Percentiles rank a stretch among this genome's conserved stretches.
phyloP scores from a whole-genome alignment of 2,329 filamentous ascomycete species.

The Pseudofabraea citricarpa region DNA sequence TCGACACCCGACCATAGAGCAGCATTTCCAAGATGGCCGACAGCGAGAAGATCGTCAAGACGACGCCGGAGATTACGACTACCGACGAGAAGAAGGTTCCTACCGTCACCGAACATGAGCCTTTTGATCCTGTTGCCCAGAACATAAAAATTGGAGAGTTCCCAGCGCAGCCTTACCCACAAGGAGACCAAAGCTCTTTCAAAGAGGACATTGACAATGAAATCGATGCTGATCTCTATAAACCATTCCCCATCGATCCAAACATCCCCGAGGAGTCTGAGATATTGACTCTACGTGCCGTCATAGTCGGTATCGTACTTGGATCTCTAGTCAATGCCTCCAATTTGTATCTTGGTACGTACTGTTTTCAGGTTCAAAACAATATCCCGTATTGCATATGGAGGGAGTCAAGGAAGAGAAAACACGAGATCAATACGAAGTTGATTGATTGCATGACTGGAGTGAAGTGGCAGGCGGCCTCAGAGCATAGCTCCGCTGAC shows the following conservation, averaged over 20 bases:
- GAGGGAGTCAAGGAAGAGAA: too few species aligned
- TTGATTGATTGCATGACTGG: too few species aligned
- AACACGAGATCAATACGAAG: too few species aligned
- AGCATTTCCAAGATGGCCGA: neutral
- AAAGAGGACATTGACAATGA: constrained; percentile 10
- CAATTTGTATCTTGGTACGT: constrained; percentile 53
- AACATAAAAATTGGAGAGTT: constrained; percentile 8
- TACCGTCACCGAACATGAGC: constrained; percentile 4
- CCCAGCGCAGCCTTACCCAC: constrained; percentile 2
- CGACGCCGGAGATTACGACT: neutral
- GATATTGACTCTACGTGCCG: constrained; percentile 50
- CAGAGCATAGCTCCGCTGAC: too few species aligned
- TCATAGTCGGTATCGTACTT: constrained; percentile 49
- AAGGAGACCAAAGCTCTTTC: constrained; percentile 5
- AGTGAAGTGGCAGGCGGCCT: too few species aligned
- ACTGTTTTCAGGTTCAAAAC: too few species aligned
- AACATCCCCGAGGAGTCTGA: constrained; percentile 38
- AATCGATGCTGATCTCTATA: constrained; percentile 7
- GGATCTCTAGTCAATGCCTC: constrained; percentile 57
- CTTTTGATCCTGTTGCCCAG: constrained; percentile 4
- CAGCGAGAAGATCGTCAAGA: constrained; percentile 4
- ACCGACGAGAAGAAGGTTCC: constrained; percentile 2
- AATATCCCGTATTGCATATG: too few species aligned
- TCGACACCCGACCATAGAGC: neutral
- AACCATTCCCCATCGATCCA: constrained; percentile 16